Percentiles rank a stretch among this genome's conserved stretches.
Evolutionary conservation across 192 early-diverging fungal genomes (phyloP).

Genomic region (Backusella luteola): DNA sequence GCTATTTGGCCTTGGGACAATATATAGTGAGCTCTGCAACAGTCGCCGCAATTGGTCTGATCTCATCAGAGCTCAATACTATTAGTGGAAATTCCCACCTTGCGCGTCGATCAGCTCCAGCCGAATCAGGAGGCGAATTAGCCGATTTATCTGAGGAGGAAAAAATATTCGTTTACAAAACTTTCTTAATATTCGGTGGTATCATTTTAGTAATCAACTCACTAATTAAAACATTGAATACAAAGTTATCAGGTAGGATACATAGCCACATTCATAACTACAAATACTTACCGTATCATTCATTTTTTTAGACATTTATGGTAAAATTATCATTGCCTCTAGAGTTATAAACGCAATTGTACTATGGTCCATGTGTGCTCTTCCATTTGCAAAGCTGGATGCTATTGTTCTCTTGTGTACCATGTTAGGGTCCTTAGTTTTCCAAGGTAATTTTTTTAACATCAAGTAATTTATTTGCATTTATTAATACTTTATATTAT

Average conservation of each 20-base stretch:
- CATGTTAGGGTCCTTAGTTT: constrained; percentile 29
- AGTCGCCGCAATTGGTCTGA: neutral
- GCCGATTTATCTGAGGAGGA: constrained; percentile 19
- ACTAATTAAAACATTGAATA: constrained; percentile 35
- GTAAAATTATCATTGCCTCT: constrained; percentile 32
- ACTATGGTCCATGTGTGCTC: constrained; percentile 34
- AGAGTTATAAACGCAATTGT: constrained; percentile 26
- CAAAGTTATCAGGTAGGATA: constrained; percentile 32
- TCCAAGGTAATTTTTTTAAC: constrained; percentile 23
- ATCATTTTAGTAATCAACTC: constrained; percentile 30
- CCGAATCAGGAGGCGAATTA: neutral
- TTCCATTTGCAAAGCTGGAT: constrained; percentile 31
- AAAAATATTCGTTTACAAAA: constrained; percentile 38
- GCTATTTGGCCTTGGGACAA: neutral
- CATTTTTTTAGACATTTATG: constrained; percentile 24
- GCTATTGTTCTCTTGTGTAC: constrained; percentile 25
- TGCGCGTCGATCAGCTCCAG: neutral
- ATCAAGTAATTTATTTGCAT: neutral
- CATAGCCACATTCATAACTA: neutral
- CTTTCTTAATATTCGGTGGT: constrained; percentile 35
- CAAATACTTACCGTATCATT: neutral
- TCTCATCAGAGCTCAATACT: neutral
- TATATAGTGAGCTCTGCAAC: neutral
- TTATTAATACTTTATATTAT: constrained; percentile 4
- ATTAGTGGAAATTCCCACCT: neutral